These are phyloP conservation scores for Arabidopsis hybrid DNA, from an alignment of 441 rosid species.

Conservation along the genomic window DNA sequence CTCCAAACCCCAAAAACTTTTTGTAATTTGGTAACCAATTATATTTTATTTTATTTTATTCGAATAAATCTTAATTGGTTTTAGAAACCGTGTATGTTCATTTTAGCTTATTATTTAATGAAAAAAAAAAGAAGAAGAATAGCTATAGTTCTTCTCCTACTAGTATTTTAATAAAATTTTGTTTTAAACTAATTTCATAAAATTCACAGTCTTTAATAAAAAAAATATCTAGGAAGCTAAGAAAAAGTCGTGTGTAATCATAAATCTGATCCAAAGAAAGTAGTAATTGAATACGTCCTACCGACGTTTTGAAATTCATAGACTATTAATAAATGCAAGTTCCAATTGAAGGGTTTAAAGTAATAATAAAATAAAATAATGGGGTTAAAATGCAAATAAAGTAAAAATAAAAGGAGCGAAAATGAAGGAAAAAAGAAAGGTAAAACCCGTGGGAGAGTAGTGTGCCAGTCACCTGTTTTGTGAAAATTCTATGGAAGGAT, in stretches of 20 bases:
- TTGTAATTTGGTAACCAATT: background rate
- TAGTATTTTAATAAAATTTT: background rate
- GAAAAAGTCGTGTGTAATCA: background rate
- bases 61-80: background rate
- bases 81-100: background rate
- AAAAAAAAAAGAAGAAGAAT: background rate
- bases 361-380: background rate
- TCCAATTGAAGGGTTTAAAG: background rate
- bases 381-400: conserved; percentile 14
- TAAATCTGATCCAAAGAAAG: background rate
- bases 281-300: background rate
- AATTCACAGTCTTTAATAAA: background rate
- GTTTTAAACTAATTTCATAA: background rate
- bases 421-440: conserved; percentile 34
- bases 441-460: conserved; percentile 37
- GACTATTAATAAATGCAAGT: background rate
- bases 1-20: background rate
- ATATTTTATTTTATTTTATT: background rate
- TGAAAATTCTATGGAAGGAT: conserved; percentile 40
- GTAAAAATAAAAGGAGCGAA: conserved; percentile 20
- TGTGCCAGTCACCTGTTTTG: conserved; percentile 41
- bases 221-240: background rate
- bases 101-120: background rate
- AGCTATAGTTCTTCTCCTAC: background rate
- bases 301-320: background rate